phyloP scores from a whole-genome alignment of 1,139 yeast species.

The Sugiyamaella neomexicana region DNA sequence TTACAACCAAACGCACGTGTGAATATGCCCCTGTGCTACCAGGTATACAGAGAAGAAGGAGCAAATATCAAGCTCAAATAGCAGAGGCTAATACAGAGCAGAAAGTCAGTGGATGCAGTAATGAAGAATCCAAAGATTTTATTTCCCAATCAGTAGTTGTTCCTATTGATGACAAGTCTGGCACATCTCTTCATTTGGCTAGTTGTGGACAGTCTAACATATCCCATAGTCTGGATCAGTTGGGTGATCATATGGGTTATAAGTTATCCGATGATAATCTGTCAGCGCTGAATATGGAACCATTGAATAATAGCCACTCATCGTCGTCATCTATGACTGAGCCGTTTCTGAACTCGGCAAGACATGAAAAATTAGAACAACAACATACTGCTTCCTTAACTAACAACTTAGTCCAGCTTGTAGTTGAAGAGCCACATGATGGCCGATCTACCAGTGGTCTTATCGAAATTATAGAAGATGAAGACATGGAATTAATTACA shows the following conservation, averaged over 20 bases:
- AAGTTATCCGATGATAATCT: neutral
- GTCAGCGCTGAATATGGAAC: neutral
- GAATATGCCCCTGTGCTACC: slow-evolving; percentile 15
- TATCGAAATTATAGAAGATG: neutral
- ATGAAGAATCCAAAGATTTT: neutral
- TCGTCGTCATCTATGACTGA: neutral
- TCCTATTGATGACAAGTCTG: neutral
- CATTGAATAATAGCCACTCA: neutral
- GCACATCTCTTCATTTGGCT: neutral
- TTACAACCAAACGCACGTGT: slow-evolving; percentile 15
- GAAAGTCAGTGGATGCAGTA: neutral
- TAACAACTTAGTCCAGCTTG: neutral
- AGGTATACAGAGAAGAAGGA: slow-evolving; percentile 12
- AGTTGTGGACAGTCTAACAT: neutral
- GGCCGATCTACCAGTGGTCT: neutral
- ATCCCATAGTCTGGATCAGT: neutral
- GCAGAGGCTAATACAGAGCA: slow-evolving; percentile 3
- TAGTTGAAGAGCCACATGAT: neutral
- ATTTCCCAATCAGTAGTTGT: neutral
- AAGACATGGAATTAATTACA: neutral
- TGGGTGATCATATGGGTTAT: neutral
- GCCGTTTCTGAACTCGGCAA: neutral
- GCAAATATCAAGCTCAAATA: neutral
- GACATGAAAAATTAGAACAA: neutral
- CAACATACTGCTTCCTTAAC: neutral